Conservation (phyloP, 139 green algal species). For the Coelastrella sp. region DNA sequence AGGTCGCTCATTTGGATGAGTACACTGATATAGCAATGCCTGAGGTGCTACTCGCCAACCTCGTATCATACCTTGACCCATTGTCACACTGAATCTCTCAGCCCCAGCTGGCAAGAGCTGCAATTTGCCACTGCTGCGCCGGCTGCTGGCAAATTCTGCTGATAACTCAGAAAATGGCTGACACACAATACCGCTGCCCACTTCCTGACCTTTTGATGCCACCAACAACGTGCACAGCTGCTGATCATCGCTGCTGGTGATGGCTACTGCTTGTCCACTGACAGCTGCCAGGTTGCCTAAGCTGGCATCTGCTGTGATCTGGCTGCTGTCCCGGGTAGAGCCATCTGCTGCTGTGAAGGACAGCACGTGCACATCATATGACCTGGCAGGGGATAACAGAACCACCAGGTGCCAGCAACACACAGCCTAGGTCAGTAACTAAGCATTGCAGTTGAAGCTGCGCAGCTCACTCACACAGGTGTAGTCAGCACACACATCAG, state of each 20-base stretch:
- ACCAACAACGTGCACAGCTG: slow-evolving; percentile 26
- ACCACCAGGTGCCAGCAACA: too few species aligned
- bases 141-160: background rate
- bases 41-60: background rate
- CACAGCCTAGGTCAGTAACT: too few species aligned
- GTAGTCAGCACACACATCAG: background rate
- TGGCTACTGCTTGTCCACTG: background rate
- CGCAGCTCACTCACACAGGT: too few species aligned
- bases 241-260: background rate
- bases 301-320: background rate
- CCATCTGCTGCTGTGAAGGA: slow-evolving; percentile 22
- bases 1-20: too few species aligned
- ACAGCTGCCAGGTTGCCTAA: slow-evolving; percentile 1
- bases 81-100: background rate
- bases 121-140: background rate
- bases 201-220: background rate
- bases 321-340: background rate
- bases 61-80: background rate
- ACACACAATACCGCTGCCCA: background rate
- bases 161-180: background rate
- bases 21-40: too few species aligned
- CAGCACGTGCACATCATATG: slow-evolving; percentile 13
- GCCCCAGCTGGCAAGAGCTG: background rate
- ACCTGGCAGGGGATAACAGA: too few species aligned
- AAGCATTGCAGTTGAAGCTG: too few species aligned